These are phyloP conservation scores for Claviceps paspali DNA, from an alignment of 2,329 filamentous ascomycete species.

Conservation along the genomic window DNA sequence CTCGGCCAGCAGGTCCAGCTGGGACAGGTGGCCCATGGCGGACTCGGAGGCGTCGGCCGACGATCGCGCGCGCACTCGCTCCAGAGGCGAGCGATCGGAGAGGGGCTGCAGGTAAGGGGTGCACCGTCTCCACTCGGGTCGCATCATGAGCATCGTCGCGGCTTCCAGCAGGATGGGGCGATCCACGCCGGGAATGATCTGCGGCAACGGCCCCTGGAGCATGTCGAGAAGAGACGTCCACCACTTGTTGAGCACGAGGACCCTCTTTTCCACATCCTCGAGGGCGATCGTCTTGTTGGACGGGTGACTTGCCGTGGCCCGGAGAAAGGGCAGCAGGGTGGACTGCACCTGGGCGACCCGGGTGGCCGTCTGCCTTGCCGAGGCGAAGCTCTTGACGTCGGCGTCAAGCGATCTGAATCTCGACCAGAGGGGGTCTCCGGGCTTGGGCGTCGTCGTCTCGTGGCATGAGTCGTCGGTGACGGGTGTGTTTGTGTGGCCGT, in stretches of 20 bases:
- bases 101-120: constrained; percentile 53
- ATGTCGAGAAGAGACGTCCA: constrained; percentile 74
- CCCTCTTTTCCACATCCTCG: constrained; percentile 69
- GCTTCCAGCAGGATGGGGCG: constrained; percentile 67
- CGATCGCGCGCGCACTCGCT: constrained; percentile 28
- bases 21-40: constrained; percentile 47
- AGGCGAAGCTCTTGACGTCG: constrained; percentile 42
- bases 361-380: constrained; percentile 52
- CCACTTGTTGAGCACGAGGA: constrained; percentile 76
- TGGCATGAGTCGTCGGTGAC: constrained; percentile 29
- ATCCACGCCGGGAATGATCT: constrained; percentile 72
- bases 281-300: constrained; percentile 50
- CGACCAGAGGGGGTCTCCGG: constrained; percentile 39
- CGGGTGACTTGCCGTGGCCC: constrained; percentile 50
- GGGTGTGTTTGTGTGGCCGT: constrained; percentile 21
- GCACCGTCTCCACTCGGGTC: constrained; percentile 70
- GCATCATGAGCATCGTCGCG: constrained; percentile 68
- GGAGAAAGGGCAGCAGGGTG: constrained; percentile 61
- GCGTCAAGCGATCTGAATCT: constrained; percentile 38
- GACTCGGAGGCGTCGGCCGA: constrained; percentile 41
- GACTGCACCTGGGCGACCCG: constrained; percentile 63
- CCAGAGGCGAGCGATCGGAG: constrained; percentile 34
- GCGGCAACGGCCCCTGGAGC: constrained; percentile 51
- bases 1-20: constrained; percentile 35
- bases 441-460: constrained; percentile 26